Conservation (phyloP, 2,329 filamentous ascomycete genomes). For the Neonectria punicea region DNA sequence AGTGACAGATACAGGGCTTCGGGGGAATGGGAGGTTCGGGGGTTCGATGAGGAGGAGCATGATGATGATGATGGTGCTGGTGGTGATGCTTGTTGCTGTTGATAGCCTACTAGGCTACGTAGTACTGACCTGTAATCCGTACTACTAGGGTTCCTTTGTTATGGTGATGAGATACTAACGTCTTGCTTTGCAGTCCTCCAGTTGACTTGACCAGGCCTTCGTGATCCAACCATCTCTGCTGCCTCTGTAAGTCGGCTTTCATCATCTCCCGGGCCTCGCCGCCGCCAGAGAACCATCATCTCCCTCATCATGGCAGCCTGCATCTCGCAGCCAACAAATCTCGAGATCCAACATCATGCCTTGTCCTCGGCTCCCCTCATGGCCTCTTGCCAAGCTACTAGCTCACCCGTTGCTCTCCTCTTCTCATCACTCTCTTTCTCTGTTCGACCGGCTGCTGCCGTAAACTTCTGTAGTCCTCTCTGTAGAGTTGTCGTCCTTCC, state of each 20-base stretch:
- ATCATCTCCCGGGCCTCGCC: background rate
- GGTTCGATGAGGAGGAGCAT: background rate
- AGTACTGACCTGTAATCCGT: background rate
- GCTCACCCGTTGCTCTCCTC: background rate
- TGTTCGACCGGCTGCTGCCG: background rate
- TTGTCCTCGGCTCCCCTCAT: background rate
- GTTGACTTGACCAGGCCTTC: conserved; percentile 3
- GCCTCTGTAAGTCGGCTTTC: background rate
- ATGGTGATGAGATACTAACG: background rate
- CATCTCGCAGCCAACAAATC: conserved; percentile 1
- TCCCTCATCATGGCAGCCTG: background rate
- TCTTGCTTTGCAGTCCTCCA: background rate
- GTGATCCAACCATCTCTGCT: conserved; percentile 10
- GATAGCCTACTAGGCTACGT: background rate
- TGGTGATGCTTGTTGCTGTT: background rate
- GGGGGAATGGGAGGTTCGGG: conserved; percentile 1
- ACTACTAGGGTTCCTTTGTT: conserved; percentile 2
- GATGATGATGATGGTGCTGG: background rate
- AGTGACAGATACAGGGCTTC: conserved; percentile 16
- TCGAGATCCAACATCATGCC: conserved; percentile 5
- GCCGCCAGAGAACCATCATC: conserved; percentile 7
- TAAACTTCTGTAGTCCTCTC: background rate
- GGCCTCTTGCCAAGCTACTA: background rate
- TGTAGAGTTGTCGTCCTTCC: conserved; percentile 6
- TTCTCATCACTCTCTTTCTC: background rate